Evolutionary conservation across 2,329 filamentous ascomycete species (phyloP).

Genomic region (Phaeomoniella chlamydospora): DNA sequence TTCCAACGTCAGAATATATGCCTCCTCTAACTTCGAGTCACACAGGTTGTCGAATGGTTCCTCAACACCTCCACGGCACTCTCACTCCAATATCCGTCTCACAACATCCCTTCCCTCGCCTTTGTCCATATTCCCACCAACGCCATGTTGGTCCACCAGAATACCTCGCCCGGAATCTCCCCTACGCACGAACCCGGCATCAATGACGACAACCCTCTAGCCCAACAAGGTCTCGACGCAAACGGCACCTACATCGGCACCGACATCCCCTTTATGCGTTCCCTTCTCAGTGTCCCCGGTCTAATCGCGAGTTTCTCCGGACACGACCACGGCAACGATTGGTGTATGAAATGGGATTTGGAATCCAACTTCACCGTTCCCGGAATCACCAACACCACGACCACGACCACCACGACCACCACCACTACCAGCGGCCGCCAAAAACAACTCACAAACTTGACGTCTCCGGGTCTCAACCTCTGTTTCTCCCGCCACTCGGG

Average conservation of each 20-base stretch:
- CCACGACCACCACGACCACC: slow-evolving; percentile 12
- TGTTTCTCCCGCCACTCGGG: slow-evolving; percentile 54
- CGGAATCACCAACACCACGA: slow-evolving; percentile 4
- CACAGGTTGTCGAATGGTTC: slow-evolving; percentile 33
- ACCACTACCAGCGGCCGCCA: too few species aligned
- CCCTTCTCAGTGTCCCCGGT: slow-evolving; percentile 38
- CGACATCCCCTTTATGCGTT: slow-evolving; percentile 49
- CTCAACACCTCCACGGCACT: slow-evolving; percentile 15
- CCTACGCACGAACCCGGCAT: slow-evolving; percentile 29
- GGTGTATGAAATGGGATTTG: slow-evolving; percentile 39
- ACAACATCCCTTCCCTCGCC: slow-evolving; percentile 32
- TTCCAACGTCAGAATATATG: too few species aligned
- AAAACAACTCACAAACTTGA: slow-evolving; percentile 16
- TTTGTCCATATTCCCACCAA: slow-evolving; percentile 41
- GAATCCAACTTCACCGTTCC: slow-evolving; percentile 6
- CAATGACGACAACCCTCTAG: slow-evolving; percentile 26
- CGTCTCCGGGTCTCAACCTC: slow-evolving; percentile 31
- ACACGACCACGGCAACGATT: slow-evolving; percentile 51
- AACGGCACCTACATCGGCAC: slow-evolving; percentile 24
- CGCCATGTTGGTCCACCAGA: slow-evolving; percentile 26
- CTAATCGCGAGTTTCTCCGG: slow-evolving; percentile 47
- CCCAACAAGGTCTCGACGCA: slow-evolving; percentile 24
- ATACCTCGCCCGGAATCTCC: slow-evolving; percentile 23
- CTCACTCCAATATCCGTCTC: slow-evolving; percentile 14
- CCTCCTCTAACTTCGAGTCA: slow-evolving; percentile 6